These are phyloP conservation scores for Leccinum ponderosum DNA, from an alignment of 1,284 basidiomycete species.

Conservation along the genomic window DNA sequence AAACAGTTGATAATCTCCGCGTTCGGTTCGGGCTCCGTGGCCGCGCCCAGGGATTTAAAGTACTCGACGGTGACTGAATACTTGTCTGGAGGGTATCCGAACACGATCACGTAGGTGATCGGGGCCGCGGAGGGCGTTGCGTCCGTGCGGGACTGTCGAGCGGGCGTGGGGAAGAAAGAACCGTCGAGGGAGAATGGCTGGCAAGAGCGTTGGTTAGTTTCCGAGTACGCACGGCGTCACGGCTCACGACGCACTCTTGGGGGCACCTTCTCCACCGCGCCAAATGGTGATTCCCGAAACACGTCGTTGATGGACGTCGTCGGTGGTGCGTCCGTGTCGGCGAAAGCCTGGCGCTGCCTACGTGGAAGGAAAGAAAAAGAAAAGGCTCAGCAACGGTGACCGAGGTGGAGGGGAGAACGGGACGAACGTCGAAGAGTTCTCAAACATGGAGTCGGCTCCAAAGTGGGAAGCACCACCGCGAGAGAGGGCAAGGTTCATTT, in stretches of 20 bases:
- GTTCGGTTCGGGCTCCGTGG: conserved; percentile 65
- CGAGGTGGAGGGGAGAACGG: neutral
- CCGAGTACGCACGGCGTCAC: neutral
- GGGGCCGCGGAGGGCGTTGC: conserved; percentile 30
- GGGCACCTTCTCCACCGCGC: conserved; percentile 24
- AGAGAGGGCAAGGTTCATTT: conserved; percentile 67
- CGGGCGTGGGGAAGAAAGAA: conserved; percentile 23
- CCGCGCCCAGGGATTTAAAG: conserved; percentile 64
- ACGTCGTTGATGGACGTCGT: conserved; percentile 72
- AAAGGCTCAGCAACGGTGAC: neutral
- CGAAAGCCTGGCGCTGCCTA: conserved; percentile 57
- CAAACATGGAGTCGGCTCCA: conserved; percentile 80
- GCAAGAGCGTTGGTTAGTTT: neutral
- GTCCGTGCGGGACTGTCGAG: conserved; percentile 34
- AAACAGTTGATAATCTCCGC: conserved; percentile 70
- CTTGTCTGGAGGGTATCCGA: conserved; percentile 74
- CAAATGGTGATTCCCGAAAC: conserved; percentile 49
- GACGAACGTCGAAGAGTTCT: conserved; percentile 57
- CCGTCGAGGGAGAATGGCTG: conserved; percentile 28
- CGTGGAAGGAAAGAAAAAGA: conserved; percentile 5
- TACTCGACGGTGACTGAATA: conserved; percentile 69
- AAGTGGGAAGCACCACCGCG: conserved; percentile 64
- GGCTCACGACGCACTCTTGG: conserved; percentile 35
- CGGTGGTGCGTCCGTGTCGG: conserved; percentile 75
- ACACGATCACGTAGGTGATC: conserved; percentile 63